phyloP scores from a whole-genome alignment of 129 eudicot species.

The Dittrichia graveolens region DNA sequence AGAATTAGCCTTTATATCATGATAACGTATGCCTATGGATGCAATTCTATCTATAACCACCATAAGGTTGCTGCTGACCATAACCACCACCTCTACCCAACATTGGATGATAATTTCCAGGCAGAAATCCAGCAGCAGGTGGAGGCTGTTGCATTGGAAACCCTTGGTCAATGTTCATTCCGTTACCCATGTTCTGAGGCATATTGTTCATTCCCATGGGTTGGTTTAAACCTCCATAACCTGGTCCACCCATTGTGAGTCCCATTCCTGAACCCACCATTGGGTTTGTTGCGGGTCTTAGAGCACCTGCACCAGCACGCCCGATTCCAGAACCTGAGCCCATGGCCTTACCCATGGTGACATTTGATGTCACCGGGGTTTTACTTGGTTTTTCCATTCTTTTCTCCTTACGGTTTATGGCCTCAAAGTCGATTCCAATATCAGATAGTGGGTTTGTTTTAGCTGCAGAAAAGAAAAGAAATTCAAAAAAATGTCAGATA shows the following conservation, averaged over 20 bases:
- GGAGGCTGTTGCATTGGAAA: conserved; percentile 58
- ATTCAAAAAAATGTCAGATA: too few relatives aligned
- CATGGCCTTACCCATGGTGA: conserved; percentile 97
- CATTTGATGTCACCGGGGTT: conserved; percentile 58
- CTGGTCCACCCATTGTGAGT: conserved; percentile 48
- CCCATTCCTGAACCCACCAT: conserved; percentile 70
- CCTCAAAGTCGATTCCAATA: conserved; percentile 92
- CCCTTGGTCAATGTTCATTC: conserved; percentile 45
- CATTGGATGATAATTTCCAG: conserved; percentile 66
- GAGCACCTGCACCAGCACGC: conserved; percentile 78
- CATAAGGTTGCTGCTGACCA: conserved; percentile 80
- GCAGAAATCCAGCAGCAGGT: conserved; percentile 43
- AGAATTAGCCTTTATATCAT: conserved; percentile 29
- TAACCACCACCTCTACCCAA: conserved; percentile 73
- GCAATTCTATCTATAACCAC: conserved; percentile 58
- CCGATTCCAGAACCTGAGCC: conserved; percentile 98
- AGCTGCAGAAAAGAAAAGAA: conserved; percentile 52
- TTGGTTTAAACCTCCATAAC: conserved; percentile 52
- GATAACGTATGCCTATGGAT: conserved; percentile 21
- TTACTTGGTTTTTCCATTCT: conserved; percentile 87
- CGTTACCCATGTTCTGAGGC: conserved; percentile 32
- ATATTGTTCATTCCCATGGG: conserved; percentile 46
- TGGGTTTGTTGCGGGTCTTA: conserved; percentile 61
- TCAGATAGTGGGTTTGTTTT: conserved; percentile 86
- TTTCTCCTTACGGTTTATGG: conserved; percentile 91